Evolutionary conservation across 345 rosid genomes (phyloP).

Genomic region (Eucalyptus paniculata): DNA sequence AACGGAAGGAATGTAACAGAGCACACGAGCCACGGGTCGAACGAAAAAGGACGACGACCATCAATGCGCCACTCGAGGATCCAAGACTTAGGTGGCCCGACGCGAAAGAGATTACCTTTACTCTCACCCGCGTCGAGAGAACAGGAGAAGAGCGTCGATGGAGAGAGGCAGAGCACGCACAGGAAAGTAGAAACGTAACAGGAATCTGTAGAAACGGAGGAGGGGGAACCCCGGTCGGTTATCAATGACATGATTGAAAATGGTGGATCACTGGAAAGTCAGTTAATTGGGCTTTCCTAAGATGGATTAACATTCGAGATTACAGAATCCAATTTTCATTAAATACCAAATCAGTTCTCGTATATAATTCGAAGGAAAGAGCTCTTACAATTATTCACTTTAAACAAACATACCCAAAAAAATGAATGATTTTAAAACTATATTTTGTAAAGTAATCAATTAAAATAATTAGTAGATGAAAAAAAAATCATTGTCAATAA

Average conservation of each 20-base stretch:
- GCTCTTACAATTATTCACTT: neutral
- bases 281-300: neutral
- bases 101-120: neutral
- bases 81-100: neutral
- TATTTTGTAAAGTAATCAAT: neutral
- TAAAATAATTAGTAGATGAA: neutral
- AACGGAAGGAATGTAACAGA: neutral
- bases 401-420: neutral
- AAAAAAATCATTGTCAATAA: rapidly evolving
- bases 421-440: neutral
- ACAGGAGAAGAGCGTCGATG: neutral
- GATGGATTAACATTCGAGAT: neutral
- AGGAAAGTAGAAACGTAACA: neutral
- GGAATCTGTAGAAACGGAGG: neutral
- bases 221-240: neutral
- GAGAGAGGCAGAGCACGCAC: neutral
- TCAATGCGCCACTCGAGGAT: neutral
- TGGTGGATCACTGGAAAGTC: neutral
- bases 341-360: neutral
- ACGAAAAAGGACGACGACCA: neutral
- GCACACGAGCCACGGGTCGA: neutral
- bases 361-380: neutral
- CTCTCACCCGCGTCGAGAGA: neutral
- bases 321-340: neutral
- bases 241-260: neutral